phyloP scores from a whole-genome alignment of 495 filamentous ascomycete species.

The Xylaria grammica region DNA sequence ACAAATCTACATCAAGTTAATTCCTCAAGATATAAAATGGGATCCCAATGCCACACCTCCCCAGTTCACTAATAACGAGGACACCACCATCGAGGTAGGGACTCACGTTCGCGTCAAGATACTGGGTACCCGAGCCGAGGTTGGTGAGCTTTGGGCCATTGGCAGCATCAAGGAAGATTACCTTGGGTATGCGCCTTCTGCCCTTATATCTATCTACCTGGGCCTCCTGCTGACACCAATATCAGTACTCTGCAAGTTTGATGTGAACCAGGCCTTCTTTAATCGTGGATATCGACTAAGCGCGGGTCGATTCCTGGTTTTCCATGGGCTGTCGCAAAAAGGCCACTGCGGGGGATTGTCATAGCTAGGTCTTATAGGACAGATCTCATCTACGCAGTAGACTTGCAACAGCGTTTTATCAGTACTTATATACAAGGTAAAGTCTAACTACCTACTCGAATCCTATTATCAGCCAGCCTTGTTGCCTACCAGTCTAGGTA shows the following conservation, averaged over 20 bases:
- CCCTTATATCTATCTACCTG: not conserved
- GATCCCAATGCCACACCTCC: conserved; percentile 87
- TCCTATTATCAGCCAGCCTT: conserved; percentile 14
- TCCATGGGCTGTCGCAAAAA: conserved; percentile 6
- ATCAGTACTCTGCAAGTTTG: conserved; percentile 23
- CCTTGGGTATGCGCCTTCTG: conserved; percentile 50
- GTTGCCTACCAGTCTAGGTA: conserved; percentile 3
- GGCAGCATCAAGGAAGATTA: conserved; percentile 93
- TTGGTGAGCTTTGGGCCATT: conserved; percentile 93
- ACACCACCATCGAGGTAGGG: conserved; percentile 91
- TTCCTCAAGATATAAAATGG: conserved; percentile 90
- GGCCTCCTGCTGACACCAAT: not conserved
- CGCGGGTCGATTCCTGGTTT: conserved; percentile 3
- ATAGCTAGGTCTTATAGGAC: conserved; percentile 22
- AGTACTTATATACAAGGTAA: conserved; percentile 24
- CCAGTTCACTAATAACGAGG: conserved; percentile 84
- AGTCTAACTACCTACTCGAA: conserved; percentile 19
- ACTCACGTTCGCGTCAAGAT: conserved; percentile 93
- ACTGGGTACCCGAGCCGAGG: conserved; percentile 87
- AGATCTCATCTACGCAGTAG: conserved; percentile 21
- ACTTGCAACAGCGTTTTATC: conserved; percentile 18
- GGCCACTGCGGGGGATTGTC: conserved; percentile 12
- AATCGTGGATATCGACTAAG: conserved; percentile 1
- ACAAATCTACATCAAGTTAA: conserved; percentile 65
- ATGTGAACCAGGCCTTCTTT: conserved; percentile 12